Conservation (phyloP, 1,284 basidiomycete genomes). For the Cutaneotrichosporon sp. region DNA sequence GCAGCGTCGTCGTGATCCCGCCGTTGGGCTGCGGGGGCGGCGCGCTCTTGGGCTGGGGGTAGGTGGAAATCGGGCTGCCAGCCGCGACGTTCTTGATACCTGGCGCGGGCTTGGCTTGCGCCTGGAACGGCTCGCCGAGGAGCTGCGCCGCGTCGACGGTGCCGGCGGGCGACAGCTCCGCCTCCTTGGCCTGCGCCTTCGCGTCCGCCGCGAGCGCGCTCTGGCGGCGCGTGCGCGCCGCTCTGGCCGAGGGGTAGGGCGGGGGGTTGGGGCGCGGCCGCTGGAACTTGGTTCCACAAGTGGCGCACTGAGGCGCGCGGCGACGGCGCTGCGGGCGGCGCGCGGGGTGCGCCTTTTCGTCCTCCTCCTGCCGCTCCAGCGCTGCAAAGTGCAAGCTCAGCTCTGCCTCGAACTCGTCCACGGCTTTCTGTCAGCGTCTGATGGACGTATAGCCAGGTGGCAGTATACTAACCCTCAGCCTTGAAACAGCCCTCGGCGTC, state of each 20-base stretch:
- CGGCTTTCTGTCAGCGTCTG: neutral
- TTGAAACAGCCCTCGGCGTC: slow-evolving; percentile 14
- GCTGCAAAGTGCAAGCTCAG: slow-evolving; percentile 1
- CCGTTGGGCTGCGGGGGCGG: slow-evolving; percentile 14
- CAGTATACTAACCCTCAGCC: slow-evolving; percentile 5
- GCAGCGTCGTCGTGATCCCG: slow-evolving; percentile 8
- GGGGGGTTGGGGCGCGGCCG: slow-evolving; percentile 14
- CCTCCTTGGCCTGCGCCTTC: neutral
- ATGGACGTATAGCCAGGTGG: no score
- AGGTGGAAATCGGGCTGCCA: slow-evolving; percentile 27
- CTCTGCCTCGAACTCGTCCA: slow-evolving; percentile 18
- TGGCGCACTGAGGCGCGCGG: slow-evolving; percentile 10
- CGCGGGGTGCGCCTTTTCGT: neutral
- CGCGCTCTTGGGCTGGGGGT: slow-evolving; percentile 35
- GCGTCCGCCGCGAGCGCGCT: slow-evolving; percentile 9
- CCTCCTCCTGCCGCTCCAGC: neutral
- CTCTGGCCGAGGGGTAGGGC: slow-evolving; percentile 15
- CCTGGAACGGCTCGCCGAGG: neutral
- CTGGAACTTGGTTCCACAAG: slow-evolving; percentile 16
- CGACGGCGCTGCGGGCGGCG: slow-evolving; percentile 9
- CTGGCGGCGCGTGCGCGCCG: slow-evolving; percentile 21
- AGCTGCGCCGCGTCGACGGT: slow-evolving; percentile 5
- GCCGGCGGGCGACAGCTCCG: slow-evolving; percentile 12
- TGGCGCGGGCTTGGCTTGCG: neutral
- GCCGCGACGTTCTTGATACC: neutral